Evolutionary conservation across 2,329 filamentous ascomycete species (phyloP), one percentile per base, ranked within the genome.

Genomic region (Penicillium sclerotigenum): DNA sequence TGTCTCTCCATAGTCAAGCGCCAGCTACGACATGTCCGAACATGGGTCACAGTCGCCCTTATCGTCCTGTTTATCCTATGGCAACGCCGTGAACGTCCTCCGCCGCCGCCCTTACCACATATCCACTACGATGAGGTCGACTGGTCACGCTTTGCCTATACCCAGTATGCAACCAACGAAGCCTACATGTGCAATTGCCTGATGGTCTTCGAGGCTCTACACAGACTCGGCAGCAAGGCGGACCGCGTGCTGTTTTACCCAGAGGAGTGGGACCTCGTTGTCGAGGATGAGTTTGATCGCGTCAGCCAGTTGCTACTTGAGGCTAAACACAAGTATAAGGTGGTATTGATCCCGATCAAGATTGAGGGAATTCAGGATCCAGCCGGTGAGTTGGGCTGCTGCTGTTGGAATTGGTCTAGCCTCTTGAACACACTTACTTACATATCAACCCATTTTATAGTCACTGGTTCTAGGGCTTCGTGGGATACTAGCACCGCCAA

Each of bases 401-500:
- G 22, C 14, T 47, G 22, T 28, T 33, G 18, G 22, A 4, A 45
- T 36, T 56, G 29, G 55, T 14, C 13, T 9, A 33, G 28, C 13
- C 14, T 22, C 3, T 37, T 28, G 22, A 36, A 31, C 31, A 62
- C 33, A 59, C 16, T 1, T n/a, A 34, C 51, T 54, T 7, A 54
- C 36, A 40, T 33, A 5, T 24, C 13, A 28, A 28, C 10, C 33
- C 16, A 2, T 36, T 48, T 9, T 7, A 16, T 28, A 56, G 53
- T 22, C 1, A 7, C 28, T 11, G 33, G 33, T 5, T 56, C 70
- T 14, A 59, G 70, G 61, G 77, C 73, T 18, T 84, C 83, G 1
- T 88, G 85, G 85, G 81, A 84, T 54, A 80, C 83, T 34, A 85
- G 82, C 2, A 85, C 84, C 63, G 87, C 85, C 22, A 90, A 90